Evolutionary conservation across 192 early-diverging fungal species (phyloP), one percentile per base, ranked within the genome.

Genomic region (Coemansia sp.): DNA sequence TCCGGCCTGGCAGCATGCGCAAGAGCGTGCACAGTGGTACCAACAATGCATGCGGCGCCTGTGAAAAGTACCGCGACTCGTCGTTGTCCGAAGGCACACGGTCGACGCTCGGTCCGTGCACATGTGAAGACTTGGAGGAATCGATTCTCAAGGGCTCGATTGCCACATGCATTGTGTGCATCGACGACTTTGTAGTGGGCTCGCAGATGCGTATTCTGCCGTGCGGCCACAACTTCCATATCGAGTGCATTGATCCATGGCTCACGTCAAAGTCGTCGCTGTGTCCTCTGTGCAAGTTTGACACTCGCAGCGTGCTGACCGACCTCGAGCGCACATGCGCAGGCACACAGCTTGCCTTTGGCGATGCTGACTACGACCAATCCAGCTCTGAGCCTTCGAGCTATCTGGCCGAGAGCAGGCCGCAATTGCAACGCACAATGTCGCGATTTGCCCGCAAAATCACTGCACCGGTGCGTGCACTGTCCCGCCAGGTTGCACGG

Each of bases 171-270:
- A 78, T 74, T 39, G 76, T 82, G n/a, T 82, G 81, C 56, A 82
- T 82, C 27, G 81, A 82, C 29, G 81, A 82, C 48, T 82, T 82
- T 69, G 72, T 66, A 0, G 66, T 68, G 24, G 81, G 81, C 6
- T 70, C 71, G 38, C 71, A 68, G 53, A 75, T 78, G 76, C 74
- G 83, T 41, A 74, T 78, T 25, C 62, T 84, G 55, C 83, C 83
- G 5, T 84, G 83, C 29, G 72, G 78, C 17, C 84, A 85, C 75
- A 73, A 73, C 64, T 85, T 82, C 63, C 84, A 85, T 59, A 76
- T 76, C 9, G 81, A 77, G 24, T 85, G 84, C 59, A 78, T 85
- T 38, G 84, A 85, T 47, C 78, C 76, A 2, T 85, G 84, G 84
- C 67, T 85, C 22, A 79, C 82, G 0, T 58, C 74, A 55, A 76